These are phyloP conservation scores for Aspergillus jensenii DNA, from an alignment of 2,329 filamentous ascomycete genomes.

Conservation along the genomic window DNA sequence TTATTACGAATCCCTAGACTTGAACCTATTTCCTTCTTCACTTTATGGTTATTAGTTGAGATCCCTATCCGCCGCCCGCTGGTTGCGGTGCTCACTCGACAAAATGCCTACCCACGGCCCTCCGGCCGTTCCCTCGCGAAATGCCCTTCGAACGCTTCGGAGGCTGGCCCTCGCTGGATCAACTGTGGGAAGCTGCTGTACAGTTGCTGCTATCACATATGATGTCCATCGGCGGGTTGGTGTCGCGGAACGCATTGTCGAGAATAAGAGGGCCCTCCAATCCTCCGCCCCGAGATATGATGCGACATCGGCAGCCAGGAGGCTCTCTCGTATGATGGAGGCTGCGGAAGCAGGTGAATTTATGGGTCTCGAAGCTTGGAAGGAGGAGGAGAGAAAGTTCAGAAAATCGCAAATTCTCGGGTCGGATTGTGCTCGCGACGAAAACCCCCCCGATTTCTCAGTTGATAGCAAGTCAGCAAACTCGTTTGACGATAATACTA, in stretches of 20 bases:
- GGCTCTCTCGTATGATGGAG: constrained; percentile 43
- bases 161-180: constrained; percentile 35
- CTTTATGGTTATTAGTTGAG: constrained; percentile 18
- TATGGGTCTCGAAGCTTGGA: constrained; percentile 38
- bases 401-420: constrained; percentile 12
- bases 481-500: not conserved
- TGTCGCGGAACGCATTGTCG: constrained; percentile 43
- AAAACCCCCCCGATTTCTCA: not conserved
- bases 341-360: constrained; percentile 46
- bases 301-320: constrained; percentile 37
- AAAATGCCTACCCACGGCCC: constrained; percentile 32
- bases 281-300: constrained; percentile 43
- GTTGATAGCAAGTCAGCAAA: not conserved
- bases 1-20: not conserved
- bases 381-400: constrained; percentile 23
- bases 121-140: constrained; percentile 43
- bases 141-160: constrained; percentile 44
- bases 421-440: not conserved
- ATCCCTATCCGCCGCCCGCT: constrained; percentile 19
- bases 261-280: constrained; percentile 44
- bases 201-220: constrained; percentile 42
- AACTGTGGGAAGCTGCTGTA: constrained; percentile 42
- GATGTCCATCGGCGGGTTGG: constrained; percentile 42
- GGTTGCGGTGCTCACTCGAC: constrained; percentile 23
- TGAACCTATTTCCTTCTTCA: not conserved